Percentiles rank a stretch among this genome's conserved stretches.
phyloP scores from a whole-genome alignment of 2,329 filamentous ascomycete genomes.

The Aspergillus brasiliensis region DNA sequence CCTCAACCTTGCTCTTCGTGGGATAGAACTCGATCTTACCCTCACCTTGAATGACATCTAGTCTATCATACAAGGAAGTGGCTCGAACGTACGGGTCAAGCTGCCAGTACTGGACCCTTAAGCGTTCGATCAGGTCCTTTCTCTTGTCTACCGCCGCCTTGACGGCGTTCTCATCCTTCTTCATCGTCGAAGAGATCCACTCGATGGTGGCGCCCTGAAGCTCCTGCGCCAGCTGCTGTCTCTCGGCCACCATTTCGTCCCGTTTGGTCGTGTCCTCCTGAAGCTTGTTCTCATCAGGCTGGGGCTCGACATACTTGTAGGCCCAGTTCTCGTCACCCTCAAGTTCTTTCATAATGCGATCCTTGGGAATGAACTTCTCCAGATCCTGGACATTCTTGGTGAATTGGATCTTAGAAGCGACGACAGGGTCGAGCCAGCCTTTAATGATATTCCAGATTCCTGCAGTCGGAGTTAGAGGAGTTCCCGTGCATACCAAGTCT shows the following conservation, averaged over 20 bases:
- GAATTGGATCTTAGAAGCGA: slow-evolving; percentile 92
- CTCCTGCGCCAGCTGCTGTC: slow-evolving; percentile 66
- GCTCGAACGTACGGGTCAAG: slow-evolving; percentile 86
- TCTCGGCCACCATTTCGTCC: slow-evolving; percentile 64
- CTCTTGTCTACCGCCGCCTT: slow-evolving; percentile 60
- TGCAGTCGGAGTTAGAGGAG: slow-evolving; percentile 33
- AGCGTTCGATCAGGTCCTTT: slow-evolving; percentile 60
- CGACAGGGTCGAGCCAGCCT: slow-evolving; percentile 95
- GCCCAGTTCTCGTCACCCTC: slow-evolving; percentile 84
- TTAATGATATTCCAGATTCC: slow-evolving; percentile 96
- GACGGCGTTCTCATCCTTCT: slow-evolving; percentile 48
- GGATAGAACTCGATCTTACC: slow-evolving; percentile 75
- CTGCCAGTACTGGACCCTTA: slow-evolving; percentile 81
- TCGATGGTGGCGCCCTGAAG: slow-evolving; percentile 74
- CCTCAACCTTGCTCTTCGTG: slow-evolving; percentile 21
- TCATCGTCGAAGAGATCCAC: slow-evolving; percentile 67
- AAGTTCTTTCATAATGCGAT: slow-evolving; percentile 76
- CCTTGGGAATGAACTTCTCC: slow-evolving; percentile 70
- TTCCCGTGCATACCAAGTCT: neutral
- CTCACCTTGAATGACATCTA: slow-evolving; percentile 67
- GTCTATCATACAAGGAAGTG: slow-evolving; percentile 80
- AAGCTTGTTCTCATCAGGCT: slow-evolving; percentile 71
- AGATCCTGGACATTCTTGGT: slow-evolving; percentile 80
- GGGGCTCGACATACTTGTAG: slow-evolving; percentile 79
- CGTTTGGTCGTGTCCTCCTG: slow-evolving; percentile 69